Conservation (phyloP, 2,329 filamentous ascomycete species). For the Aureobasidium sp. region DNA sequence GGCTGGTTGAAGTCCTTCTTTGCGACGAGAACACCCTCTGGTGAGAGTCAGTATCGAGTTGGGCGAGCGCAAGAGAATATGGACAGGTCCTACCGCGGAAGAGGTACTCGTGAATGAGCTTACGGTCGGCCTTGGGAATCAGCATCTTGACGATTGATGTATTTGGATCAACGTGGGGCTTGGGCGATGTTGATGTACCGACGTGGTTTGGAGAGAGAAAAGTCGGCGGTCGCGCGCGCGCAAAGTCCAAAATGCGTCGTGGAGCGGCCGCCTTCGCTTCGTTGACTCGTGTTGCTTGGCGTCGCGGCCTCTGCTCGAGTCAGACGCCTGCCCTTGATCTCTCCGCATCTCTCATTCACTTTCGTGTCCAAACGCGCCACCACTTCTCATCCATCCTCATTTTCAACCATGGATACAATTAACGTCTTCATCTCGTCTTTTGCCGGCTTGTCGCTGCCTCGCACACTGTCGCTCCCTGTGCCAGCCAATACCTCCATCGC, state of each 20-base stretch:
- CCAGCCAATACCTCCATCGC: constrained; percentile 54
- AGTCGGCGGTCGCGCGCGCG: constrained; percentile 3
- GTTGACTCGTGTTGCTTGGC: constrained; percentile 6
- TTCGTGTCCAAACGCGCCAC: background rate
- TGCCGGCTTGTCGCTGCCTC: constrained; percentile 70
- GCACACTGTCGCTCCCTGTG: constrained; percentile 55
- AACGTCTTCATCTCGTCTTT: constrained; percentile 85
- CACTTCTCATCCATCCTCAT: background rate
- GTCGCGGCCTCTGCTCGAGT: background rate
- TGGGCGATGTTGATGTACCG: constrained; percentile 17
- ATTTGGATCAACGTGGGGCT: constrained; percentile 14
- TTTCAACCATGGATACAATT: constrained; percentile 34
- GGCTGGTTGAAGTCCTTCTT: constrained; percentile 99
- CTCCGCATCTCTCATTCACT: background rate
- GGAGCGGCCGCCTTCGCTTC: background rate
- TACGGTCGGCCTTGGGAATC: constrained; percentile 99
- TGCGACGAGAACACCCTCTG: constrained; percentile 81
- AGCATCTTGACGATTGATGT: constrained; percentile 50
- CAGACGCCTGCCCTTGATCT: background rate
- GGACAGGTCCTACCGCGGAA: constrained; percentile 46
- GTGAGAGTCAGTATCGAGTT: constrained; percentile 17
- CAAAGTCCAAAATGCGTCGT: background rate
- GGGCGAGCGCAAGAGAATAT: background rate
- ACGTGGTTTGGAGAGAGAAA: constrained; percentile 9
- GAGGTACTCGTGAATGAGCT: constrained; percentile 99